These are phyloP conservation scores for Liriodendron chinense DNA, from an alignment of 164 flowering plant genomes.

Conservation along the genomic window DNA sequence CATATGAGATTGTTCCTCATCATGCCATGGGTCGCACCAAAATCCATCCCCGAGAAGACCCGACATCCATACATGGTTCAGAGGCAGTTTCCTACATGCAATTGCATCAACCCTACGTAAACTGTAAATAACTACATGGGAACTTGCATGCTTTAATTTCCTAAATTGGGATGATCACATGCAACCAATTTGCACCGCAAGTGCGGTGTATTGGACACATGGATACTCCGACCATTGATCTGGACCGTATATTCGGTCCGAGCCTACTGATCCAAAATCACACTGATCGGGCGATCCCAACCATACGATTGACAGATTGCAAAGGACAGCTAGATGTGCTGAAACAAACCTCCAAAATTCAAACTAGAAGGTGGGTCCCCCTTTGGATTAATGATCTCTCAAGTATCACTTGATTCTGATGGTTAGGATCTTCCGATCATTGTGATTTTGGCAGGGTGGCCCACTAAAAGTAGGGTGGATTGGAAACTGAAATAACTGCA, in stretches of 20 bases:
- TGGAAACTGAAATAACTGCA: no score
- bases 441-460: neutral
- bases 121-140: neutral
- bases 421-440: neutral
- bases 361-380: neutral
- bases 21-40: constrained; percentile 63
- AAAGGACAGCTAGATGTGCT: no score
- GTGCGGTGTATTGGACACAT: no score
- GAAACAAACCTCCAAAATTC: neutral
- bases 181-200: no score
- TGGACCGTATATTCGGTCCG: no score
- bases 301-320: no score
- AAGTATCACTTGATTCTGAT: neutral
- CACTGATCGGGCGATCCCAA: no score
- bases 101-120: neutral
- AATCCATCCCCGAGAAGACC: constrained; percentile 56
- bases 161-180: neutral
- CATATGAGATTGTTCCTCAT: constrained; percentile 50
- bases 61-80: constrained; percentile 59
- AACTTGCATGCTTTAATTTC: no score
- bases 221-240: no score
- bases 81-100: constrained; percentile 56
- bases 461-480: neutral
- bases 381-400: neutral
- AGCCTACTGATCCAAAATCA: no score